Evolutionary conservation across 1,284 basidiomycete genomes (phyloP), one percentile per base, ranked within the genome.

Genomic region (Tilletia setariae): DNA sequence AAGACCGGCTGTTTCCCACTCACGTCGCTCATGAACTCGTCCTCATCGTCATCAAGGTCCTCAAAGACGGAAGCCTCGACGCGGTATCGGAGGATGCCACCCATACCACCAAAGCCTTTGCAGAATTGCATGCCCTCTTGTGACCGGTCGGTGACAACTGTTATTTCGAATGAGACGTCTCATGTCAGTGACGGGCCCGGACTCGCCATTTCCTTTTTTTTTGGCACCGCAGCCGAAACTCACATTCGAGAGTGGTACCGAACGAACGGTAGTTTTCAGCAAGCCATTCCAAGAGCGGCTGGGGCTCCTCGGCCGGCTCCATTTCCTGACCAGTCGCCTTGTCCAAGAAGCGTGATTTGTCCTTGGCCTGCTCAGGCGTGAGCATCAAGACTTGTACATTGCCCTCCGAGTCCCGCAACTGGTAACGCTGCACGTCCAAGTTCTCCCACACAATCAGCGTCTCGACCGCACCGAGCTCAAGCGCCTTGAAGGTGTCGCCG

Each of bases 401-500:
- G 16, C 74, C 79, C n/a, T 78, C 74, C 64, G 74, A 76, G 72
- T 82, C 79, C 65, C 74, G 72, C 65, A 82, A 72, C 63, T 72
- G 71, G 72, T 80, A 75, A 19, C 80, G 74, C 28, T 64, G 80
- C 35, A 79, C 73, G 32, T 82, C 80, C 11, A 82, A 70, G 70
- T 94, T 94, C 85, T 99, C 96, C 94, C 94, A 99, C 19, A 99
- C 95, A 76, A 99, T 93, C 69, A 98, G 85, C 0, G 94, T 98
- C 85, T 98, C 96, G 43, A 96, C 92, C 6, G 96, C 91, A 78
- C 96, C 96, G 69, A 98, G 89, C 80, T 98, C 96, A 64, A 99
- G 88, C 44, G 91, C 94, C 83, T 96, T 97, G 78, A 99, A 88
- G 0, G 96, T 98, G 83, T 99, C 96, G 19, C 92, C 92, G 72